Evolutionary conservation across 768 basidiomycete species (phyloP).

Genomic region (Goffeauzyma gilvescens): DNA sequence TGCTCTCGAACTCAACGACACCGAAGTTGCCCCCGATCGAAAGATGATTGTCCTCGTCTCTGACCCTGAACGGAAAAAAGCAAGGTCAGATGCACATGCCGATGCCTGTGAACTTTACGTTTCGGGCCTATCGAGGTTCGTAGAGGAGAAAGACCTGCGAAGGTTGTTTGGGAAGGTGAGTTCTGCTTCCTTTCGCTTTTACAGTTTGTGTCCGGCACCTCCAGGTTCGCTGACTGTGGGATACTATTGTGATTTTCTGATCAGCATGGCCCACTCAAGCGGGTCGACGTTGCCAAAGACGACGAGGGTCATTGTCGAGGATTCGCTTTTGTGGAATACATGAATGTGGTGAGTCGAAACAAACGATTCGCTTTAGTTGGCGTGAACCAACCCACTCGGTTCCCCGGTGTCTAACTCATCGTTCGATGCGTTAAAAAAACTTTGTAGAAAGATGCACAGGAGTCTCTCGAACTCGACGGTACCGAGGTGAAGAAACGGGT

Average conservation of each 20-base stretch:
- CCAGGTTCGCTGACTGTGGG: neutral
- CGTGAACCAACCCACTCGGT: constrained; percentile 37
- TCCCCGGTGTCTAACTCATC: too few species aligned
- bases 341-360: constrained; percentile 44
- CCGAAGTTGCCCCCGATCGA: constrained; percentile 51
- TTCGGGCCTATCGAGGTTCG: constrained; percentile 61
- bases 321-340: constrained; percentile 83
- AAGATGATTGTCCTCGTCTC: constrained; percentile 64
- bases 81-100: constrained; percentile 70
- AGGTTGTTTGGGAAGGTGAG: constrained; percentile 60
- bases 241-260: neutral
- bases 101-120: constrained; percentile 73
- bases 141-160: constrained; percentile 55
- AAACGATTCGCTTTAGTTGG: neutral
- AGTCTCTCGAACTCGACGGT: constrained; percentile 63
- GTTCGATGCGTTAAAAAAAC: too few species aligned
- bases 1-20: constrained; percentile 62
- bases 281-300: constrained; percentile 58
- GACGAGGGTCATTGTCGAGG: constrained; percentile 55
- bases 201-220: neutral
- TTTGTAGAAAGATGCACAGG: too few species aligned
- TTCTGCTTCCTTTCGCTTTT: neutral
- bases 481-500: constrained; percentile 73
- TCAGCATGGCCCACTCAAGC: constrained; percentile 67
- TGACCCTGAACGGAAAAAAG: constrained; percentile 72